Base-by-base conservation (phyloP, 2,329 filamentous ascomycete species). In the Monosporascus sp. region DNA sequence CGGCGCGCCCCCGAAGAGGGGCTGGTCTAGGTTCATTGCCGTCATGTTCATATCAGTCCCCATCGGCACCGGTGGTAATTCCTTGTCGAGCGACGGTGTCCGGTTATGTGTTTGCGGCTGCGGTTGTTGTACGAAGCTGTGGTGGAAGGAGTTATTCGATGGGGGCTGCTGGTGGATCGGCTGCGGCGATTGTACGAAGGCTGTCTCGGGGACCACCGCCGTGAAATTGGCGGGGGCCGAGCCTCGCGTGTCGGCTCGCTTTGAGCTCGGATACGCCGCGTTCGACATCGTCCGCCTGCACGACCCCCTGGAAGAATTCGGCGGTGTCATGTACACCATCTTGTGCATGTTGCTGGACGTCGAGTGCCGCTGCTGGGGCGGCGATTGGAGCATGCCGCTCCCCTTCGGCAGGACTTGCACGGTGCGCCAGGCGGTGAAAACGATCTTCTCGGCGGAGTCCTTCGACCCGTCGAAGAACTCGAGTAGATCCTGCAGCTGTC, bases 381-480 rank as follows among this genome's bases (percentile, higher is more conserved):
- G 49, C 8, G 56, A 53, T 40, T 60, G 51, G 7, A 52, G 9
- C 37, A 44, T 38, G 7, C 58, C 55, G 37, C 55, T 57, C 17
- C 56, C 48, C 51, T 62, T 63, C 28, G 67, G 66, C 28, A 67
- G 59, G 48, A 69, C 60, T 47, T 68, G 66, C 17, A 61, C 71
- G 58, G 60, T 73, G 48, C 40, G 69, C 65, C 57, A 85, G 4
- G 83, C 84, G 50, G 82, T 72, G 51, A 76, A 74, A 14, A 83
- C 80, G 45, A 87, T 75, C 59, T 74, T 77, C 55, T 80, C 74
- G 0, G 82, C 79, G 57, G 84, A 80, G 49, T 79, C 75, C 48
- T 76, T 78, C 37, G 79, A 75, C 38, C 80, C 77, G 5, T 79
- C 82, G 62, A 85, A 86, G 62, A 84, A 84, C 62, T 87, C 84